Percentiles rank a stretch among this genome's conserved stretches.
Evolutionary conservation across 257 asterid genomes (phyloP).

Genomic region (Cinchona pubescens): DNA sequence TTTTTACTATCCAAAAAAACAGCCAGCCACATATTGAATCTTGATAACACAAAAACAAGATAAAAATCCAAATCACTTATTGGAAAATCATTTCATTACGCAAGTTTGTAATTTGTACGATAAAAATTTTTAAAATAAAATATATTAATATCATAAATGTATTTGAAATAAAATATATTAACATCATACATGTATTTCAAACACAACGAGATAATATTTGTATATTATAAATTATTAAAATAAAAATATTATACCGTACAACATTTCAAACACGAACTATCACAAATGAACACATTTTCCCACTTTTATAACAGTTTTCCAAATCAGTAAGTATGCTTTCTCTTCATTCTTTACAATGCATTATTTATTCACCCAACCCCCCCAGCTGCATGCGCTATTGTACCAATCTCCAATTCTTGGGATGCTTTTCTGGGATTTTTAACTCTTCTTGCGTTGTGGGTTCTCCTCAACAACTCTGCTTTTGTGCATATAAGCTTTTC

Average conservation of each 20-base stretch:
- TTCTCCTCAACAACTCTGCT: not conserved
- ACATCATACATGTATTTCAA: no score
- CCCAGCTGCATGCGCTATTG: conserved; percentile 12
- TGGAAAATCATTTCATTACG: no score
- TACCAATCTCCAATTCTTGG: not conserved
- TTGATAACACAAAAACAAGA: not conserved
- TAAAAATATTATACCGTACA: no score
- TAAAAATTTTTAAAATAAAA: no score
- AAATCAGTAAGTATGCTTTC: not conserved
- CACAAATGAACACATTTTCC: no score
- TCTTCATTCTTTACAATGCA: conserved; percentile 7
- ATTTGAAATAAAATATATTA: no score
- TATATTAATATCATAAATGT: no score
- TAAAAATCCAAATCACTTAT: conserved; percentile 12
- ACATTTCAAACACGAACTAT: no score
- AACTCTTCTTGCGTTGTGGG: conserved; percentile 10
- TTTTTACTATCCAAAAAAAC: not conserved
- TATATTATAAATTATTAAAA: no score
- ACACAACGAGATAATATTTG: no score
- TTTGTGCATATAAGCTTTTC: not conserved
- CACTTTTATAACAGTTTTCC: not conserved
- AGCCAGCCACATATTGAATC: conserved; percentile 3
- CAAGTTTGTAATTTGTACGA: no score
- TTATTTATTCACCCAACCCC: no score
- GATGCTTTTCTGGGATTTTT: conserved; percentile 15